These are phyloP conservation scores for Penicillium carneum DNA, from an alignment of 2,329 filamentous ascomycete species.

Conservation along the genomic window DNA sequence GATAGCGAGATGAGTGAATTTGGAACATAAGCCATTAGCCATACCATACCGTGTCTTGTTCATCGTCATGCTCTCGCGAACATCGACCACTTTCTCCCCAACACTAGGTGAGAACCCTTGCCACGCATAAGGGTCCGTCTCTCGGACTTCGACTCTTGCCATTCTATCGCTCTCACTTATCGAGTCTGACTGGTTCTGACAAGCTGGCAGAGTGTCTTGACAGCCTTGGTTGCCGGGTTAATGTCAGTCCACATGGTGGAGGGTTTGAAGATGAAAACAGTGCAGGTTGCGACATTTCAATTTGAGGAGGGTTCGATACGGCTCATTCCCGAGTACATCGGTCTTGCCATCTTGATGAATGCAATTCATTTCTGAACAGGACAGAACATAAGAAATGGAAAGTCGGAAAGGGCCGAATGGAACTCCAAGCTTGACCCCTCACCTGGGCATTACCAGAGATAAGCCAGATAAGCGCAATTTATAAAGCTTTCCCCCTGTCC, in stretches of 20 bases:
- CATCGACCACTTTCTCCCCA: constrained; percentile 22
- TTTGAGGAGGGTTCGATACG: constrained; percentile 4
- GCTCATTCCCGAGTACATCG: neutral
- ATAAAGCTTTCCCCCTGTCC: neutral
- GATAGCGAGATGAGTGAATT: neutral
- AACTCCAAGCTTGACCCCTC: constrained; percentile 8
- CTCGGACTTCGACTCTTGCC: constrained; percentile 26
- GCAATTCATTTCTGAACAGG: neutral
- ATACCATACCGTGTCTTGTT: constrained; percentile 13
- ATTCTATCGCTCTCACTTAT: constrained; percentile 30
- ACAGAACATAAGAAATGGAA: neutral
- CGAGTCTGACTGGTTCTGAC: constrained; percentile 31
- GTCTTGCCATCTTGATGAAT: no score
- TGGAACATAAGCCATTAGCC: neutral
- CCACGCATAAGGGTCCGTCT: neutral
- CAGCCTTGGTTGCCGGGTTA: neutral
- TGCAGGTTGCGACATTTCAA: neutral
- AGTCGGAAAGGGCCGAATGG: neutral
- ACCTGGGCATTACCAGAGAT: constrained; percentile 4
- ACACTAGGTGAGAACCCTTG: constrained; percentile 10
- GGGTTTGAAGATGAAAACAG: neutral
- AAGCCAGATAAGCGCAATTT: constrained; percentile 10
- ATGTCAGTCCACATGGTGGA: neutral
- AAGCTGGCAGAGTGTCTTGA: constrained; percentile 10
- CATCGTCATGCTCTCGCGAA: constrained; percentile 26